Base-by-base conservation (phyloP, 2,329 filamentous ascomycete genomes). In the Bipolaris sorokiniana region DNA sequence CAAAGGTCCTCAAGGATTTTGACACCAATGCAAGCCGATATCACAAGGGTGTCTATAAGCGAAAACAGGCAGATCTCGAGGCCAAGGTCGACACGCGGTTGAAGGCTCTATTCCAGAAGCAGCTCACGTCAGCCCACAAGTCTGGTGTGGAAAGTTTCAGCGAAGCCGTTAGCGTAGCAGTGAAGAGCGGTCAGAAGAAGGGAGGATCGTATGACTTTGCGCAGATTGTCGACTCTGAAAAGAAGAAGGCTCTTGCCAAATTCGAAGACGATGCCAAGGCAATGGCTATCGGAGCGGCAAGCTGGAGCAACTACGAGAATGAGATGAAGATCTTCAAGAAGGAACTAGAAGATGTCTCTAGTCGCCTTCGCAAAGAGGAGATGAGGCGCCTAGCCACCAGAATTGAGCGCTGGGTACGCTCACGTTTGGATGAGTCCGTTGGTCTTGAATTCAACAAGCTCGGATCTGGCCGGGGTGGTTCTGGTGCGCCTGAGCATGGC, bases 371-470 rank as follows among this genome's bases (percentile, higher is more conserved):
- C 67, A 93, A 95, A 72, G 95, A 99, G 65, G 95, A 99, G 79
- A 97, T 99, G 92, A 88, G 94, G 61, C 88, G 95, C 20, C 81
- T 99, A 61, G 93, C 95, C 1, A 95, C 89, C 31, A 86, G 95
- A 18, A 90, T 97, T 22, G 95, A 99, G 79, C 87, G 94, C 67
- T 97, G 93, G 91, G 93, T 99, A 61, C 89, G 90, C 70, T 92
- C 91, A 56, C 88, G 92, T 45, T 84, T 99, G 33, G 88, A 88
- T 33, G 95, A 99, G 73, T 91, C 91, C 15, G 83, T 98, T 41
- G 92, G 94, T 13, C 80, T 98, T 16, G 93, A 98, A 73, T 98
- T 99, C 83, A 98, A 97, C 80, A 95, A 93, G 74, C 86, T 98
- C 47, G 94, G 94, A 3, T 95, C 92, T 34, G 93, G 93, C 13